Evolutionary conservation across 2,329 filamentous ascomycete genomes (phyloP).

Genomic region (Verticillium isaacii): DNA sequence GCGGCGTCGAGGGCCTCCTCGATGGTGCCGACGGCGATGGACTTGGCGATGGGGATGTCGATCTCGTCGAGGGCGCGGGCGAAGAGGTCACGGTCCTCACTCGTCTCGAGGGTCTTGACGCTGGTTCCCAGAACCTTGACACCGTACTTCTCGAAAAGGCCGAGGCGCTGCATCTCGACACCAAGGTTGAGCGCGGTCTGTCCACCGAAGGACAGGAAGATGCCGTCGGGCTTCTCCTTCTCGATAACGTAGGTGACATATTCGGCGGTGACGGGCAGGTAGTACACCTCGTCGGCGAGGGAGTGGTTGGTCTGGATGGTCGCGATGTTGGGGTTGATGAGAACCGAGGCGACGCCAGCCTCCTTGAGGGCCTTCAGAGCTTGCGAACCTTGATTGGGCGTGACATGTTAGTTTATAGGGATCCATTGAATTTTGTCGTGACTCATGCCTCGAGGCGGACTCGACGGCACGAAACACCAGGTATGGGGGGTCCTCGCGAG

Average conservation of each 20-base stretch:
- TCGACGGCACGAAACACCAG: background rate
- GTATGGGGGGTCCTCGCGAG: background rate
- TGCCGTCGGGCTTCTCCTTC: slow-evolving; percentile 90
- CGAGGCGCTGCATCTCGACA: slow-evolving; percentile 95
- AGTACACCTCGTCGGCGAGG: slow-evolving; percentile 96
- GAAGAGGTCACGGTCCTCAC: slow-evolving; percentile 94
- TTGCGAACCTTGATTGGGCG: slow-evolving; percentile 66
- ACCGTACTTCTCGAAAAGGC: slow-evolving; percentile 90
- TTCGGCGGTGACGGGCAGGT: slow-evolving; percentile 94
- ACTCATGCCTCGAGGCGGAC: slow-evolving; percentile 15
- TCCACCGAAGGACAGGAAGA: slow-evolving; percentile 95
- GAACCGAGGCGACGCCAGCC: slow-evolving; percentile 82
- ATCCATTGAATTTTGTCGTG: slow-evolving; percentile 9
- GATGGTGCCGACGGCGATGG: slow-evolving; percentile 84
- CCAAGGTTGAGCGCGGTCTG: slow-evolving; percentile 96
- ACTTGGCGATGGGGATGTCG: slow-evolving; percentile 94
- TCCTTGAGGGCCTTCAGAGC: slow-evolving; percentile 96
- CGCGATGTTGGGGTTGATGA: slow-evolving; percentile 97
- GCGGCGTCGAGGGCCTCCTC: slow-evolving; percentile 91
- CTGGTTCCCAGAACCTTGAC: slow-evolving; percentile 95
- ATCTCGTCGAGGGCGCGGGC: slow-evolving; percentile 95
- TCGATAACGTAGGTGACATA: slow-evolving; percentile 98
- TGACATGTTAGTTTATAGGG: slow-evolving; percentile 14
- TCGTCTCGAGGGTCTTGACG: slow-evolving; percentile 88
- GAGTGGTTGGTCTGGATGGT: slow-evolving; percentile 97